Evolutionary conservation across 2,329 filamentous ascomycete species (phyloP).

Genomic region (Pseudogymnoascus sp.): DNA sequence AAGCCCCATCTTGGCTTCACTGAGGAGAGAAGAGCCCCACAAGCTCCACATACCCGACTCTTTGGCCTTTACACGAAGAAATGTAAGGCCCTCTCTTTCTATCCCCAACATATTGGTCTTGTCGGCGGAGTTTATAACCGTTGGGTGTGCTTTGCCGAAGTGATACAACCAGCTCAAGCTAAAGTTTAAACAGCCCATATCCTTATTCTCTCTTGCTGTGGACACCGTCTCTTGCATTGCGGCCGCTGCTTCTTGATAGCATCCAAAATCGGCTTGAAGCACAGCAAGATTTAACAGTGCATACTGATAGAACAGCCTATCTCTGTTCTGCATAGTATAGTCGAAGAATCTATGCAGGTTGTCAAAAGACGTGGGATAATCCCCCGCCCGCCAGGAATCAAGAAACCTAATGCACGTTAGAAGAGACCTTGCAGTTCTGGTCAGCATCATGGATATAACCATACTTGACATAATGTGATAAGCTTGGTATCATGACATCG

Average conservation of each 20-base stretch:
- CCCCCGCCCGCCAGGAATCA: constrained; percentile 84
- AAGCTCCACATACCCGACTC: constrained; percentile 81
- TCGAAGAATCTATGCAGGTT: constrained; percentile 92
- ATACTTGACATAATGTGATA: constrained; percentile 69
- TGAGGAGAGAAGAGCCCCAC: constrained; percentile 74
- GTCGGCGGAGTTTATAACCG: constrained; percentile 62
- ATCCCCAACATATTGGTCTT: constrained; percentile 68
- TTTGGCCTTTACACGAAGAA: constrained; percentile 77
- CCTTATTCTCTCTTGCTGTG: constrained; percentile 88
- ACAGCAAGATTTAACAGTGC: constrained; percentile 89
- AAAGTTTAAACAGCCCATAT: constrained; percentile 89
- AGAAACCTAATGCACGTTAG: constrained; percentile 56
- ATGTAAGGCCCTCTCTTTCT: constrained; percentile 73
- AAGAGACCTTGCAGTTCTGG: background rate
- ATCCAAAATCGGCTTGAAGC: constrained; percentile 91
- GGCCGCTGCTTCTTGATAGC: constrained; percentile 79
- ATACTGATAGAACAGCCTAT: constrained; percentile 87
- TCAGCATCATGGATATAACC: constrained; percentile 19
- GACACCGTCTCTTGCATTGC: constrained; percentile 93
- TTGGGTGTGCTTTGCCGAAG: constrained; percentile 78
- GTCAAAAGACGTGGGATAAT: constrained; percentile 86
- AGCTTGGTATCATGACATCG: constrained; percentile 60
- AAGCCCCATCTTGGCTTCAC: constrained; percentile 75
- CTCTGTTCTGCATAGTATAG: constrained; percentile 81
- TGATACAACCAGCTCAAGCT: constrained; percentile 94